A percentile compares a stretch with the other conserved stretches of the same genome.
Evolutionary conservation across 768 basidiomycete species (phyloP).

Genomic region (Kwoniella shandongensis): DNA sequence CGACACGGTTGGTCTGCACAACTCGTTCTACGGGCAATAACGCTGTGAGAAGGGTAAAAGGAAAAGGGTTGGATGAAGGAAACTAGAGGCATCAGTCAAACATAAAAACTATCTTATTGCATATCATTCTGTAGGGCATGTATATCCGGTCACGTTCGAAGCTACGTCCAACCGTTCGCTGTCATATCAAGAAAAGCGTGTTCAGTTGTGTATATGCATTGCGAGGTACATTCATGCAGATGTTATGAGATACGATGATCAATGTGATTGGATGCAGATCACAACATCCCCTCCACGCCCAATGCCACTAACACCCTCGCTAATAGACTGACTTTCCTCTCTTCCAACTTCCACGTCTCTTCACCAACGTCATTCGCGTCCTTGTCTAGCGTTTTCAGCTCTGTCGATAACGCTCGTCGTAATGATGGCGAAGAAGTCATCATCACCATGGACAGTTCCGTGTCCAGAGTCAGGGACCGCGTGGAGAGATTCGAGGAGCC

Average conservation of each 20-base stretch:
- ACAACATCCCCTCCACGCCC: conserved; percentile 44
- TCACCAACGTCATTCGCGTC: conserved; percentile 45
- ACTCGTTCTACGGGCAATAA: conserved; percentile 46
- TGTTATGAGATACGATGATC: background rate
- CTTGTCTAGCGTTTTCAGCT: conserved; percentile 50
- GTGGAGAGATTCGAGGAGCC: conserved; percentile 94
- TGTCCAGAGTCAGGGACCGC: conserved; percentile 84
- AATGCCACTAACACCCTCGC: conserved; percentile 48
- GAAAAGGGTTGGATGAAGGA: background rate
- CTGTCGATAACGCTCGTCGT: conserved; percentile 45
- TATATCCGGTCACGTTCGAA: too few species aligned
- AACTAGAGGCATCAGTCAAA: too few species aligned
- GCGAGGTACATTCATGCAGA: too few species aligned
- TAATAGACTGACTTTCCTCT: conserved; percentile 48
- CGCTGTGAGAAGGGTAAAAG: background rate
- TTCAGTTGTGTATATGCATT: too few species aligned
- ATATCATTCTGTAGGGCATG: background rate
- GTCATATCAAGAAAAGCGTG: too few species aligned
- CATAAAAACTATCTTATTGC: background rate
- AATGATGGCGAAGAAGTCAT: conserved; percentile 62
- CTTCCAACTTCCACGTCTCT: conserved; percentile 48
- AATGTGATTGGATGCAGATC: background rate
- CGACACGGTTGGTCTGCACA: conserved; percentile 53
- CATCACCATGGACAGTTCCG: conserved; percentile 86
- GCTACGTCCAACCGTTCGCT: too few species aligned